A percentile compares a stretch with the other conserved stretches of the same genome.
Conservation (phyloP, 345 rosid genomes). For the Rhizophora mangle region DNA sequence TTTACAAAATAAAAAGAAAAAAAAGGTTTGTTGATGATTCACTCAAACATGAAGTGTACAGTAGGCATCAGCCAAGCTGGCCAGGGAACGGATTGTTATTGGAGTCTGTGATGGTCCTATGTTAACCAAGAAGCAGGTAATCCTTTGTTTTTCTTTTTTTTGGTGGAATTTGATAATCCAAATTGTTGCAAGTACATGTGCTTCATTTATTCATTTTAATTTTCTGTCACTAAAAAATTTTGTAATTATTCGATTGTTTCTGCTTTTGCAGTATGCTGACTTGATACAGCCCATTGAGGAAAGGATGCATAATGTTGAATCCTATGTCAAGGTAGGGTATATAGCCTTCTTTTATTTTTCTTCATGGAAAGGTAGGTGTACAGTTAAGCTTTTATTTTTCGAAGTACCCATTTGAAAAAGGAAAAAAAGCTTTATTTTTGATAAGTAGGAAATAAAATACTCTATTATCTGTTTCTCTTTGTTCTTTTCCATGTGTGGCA, state of each 20-base stretch:
- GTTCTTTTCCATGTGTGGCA: not conserved
- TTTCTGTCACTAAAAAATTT: too few species aligned
- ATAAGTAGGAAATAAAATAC: too few species aligned
- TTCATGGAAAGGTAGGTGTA: too few species aligned
- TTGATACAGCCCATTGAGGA: slow-evolving; percentile 68
- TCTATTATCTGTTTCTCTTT: slow-evolving; percentile 9
- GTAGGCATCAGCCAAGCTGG: slow-evolving; percentile 69
- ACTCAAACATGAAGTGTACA: not conserved
- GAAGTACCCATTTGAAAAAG: too few species aligned
- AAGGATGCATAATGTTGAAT: slow-evolving; percentile 69
- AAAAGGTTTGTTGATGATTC: not conserved
- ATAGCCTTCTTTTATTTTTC: too few species aligned
- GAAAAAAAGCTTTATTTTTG: too few species aligned
- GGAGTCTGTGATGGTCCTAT: slow-evolving; percentile 94
- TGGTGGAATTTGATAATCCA: too few species aligned
- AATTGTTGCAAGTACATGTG: not conserved
- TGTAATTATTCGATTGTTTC: not conserved
- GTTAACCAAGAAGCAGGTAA: slow-evolving; percentile 71
- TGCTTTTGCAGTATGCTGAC: slow-evolving; percentile 49
- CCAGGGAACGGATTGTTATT: slow-evolving; percentile 62
- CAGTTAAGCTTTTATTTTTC: too few species aligned
- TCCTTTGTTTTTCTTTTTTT: not conserved
- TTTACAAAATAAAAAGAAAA: too few species aligned
- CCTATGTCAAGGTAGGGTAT: slow-evolving; percentile 53
- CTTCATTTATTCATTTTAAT: too few species aligned